Percentiles rank a stretch among this genome's conserved stretches.
These are phyloP conservation scores for Penicillium cataractarum DNA, from an alignment of 495 filamentous ascomycete genomes.

Conservation along the genomic window DNA sequence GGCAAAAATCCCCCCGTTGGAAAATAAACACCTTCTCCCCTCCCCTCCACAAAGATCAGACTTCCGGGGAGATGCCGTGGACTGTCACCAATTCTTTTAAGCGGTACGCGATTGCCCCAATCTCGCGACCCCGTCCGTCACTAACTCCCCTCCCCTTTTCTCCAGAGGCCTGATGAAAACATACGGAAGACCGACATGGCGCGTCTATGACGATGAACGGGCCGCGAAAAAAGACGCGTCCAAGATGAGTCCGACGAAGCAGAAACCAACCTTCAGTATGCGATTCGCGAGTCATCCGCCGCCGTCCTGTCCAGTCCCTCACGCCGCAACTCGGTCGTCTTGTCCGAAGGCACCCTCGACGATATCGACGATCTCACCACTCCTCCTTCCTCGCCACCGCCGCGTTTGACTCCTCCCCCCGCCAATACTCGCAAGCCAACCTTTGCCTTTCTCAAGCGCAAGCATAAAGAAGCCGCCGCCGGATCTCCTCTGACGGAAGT, in stretches of 20 bases:
- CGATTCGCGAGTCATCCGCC: slow-evolving; percentile 54
- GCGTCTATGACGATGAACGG: slow-evolving; percentile 53
- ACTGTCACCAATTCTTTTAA: slow-evolving; percentile 62
- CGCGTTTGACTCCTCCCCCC: slow-evolving; percentile 57
- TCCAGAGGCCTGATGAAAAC: slow-evolving; percentile 56
- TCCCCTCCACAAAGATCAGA: slow-evolving; percentile 12
- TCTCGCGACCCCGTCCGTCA: not conserved
- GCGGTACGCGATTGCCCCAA: slow-evolving; percentile 38
- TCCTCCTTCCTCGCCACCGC: slow-evolving; percentile 58
- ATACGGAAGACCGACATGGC: slow-evolving; percentile 54
- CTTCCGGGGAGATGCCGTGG: slow-evolving; percentile 54
- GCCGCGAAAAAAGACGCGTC: slow-evolving; percentile 54
- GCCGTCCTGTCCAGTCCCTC: slow-evolving; percentile 54
- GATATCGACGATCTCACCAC: slow-evolving; percentile 51
- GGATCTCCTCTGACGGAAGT: slow-evolving; percentile 53
- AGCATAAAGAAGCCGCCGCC: slow-evolving; percentile 44
- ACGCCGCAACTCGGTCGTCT: slow-evolving; percentile 50
- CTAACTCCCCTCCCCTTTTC: slow-evolving; percentile 5
- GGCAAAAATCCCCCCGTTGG: slow-evolving; percentile 21
- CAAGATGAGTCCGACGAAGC: slow-evolving; percentile 49
- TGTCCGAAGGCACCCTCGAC: slow-evolving; percentile 52
- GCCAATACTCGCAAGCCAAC: slow-evolving; percentile 58
- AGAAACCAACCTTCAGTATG: slow-evolving; percentile 51
- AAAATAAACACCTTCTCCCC: slow-evolving; percentile 22
- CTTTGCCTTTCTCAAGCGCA: slow-evolving; percentile 58